Evolutionary conservation across 306 rosid species (phyloP).

Genomic region (Hippophae gyantsensis): DNA sequence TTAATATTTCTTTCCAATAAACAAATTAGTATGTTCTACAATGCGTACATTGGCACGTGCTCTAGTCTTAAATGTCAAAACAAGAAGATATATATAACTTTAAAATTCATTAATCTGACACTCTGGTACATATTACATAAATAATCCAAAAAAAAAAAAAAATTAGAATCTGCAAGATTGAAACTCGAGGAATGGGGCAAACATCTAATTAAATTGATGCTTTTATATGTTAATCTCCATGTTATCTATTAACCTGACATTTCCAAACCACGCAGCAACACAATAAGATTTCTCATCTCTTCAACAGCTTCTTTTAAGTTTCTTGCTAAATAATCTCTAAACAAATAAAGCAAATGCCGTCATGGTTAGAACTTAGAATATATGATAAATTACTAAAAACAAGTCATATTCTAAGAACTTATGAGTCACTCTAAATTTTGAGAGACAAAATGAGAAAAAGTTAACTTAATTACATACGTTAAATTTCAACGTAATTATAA

Average conservation of each 20-base stretch:
- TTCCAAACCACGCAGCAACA: constrained; percentile 88
- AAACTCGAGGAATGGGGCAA: not conserved
- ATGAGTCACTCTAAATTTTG: too few species aligned
- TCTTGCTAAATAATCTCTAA: constrained; percentile 71
- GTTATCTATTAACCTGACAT: constrained; percentile 71
- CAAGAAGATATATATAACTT: not conserved
- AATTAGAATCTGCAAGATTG: not conserved
- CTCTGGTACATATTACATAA: too few species aligned
- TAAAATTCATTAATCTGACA: not conserved
- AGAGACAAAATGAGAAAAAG: too few species aligned
- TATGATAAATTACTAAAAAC: too few species aligned
- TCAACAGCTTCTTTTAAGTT: constrained; percentile 50
- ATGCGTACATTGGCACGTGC: too few species aligned
- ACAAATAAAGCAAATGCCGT: not conserved
- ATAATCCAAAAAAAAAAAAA: too few species aligned
- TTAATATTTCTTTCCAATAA: too few species aligned
- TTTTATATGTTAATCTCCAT: constrained; percentile 51
- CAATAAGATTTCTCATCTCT: constrained; percentile 55
- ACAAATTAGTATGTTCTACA: too few species aligned
- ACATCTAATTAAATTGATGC: not conserved
- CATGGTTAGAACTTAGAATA: not conserved
- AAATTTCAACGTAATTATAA: too few species aligned
- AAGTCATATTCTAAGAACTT: too few species aligned
- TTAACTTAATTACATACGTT: too few species aligned
- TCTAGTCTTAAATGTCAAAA: not conserved